These are phyloP conservation scores for Musa schizocarpa DNA, from an alignment of 176 grass and related monocot genomes.

Conservation along the genomic window DNA sequence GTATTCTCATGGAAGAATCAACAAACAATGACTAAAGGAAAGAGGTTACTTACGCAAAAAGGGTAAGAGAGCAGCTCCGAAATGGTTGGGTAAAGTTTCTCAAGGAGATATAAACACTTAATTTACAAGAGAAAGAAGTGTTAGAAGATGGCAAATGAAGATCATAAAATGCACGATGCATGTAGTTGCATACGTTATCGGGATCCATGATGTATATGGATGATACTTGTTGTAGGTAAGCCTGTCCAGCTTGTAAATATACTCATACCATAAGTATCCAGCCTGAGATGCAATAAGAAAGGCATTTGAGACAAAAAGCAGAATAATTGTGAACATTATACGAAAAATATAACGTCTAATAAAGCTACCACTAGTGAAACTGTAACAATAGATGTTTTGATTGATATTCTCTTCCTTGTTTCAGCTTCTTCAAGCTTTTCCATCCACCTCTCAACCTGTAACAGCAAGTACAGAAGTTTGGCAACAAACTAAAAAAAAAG, in stretches of 20 bases:
- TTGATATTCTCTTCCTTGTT: constrained; percentile 58
- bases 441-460: constrained; percentile 94
- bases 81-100: constrained; percentile 95
- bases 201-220: constrained; percentile 99
- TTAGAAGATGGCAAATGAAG: constrained; percentile 29
- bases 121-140: constrained; percentile 25
- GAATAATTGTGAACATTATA: background rate
- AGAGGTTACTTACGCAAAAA: constrained; percentile 66
- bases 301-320: background rate
- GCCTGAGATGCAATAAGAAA: constrained; percentile 36
- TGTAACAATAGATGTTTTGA: constrained; percentile 60
- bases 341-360: constrained; percentile 3
- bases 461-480: constrained; percentile 1
- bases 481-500: background rate
- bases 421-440: constrained; percentile 95
- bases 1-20: background rate
- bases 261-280: constrained; percentile 96
- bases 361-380: constrained; percentile 64
- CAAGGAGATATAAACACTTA: constrained; percentile 85
- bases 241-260: constrained; percentile 98
- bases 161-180: constrained; percentile 4
- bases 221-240: constrained; percentile 95
- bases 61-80: constrained; percentile 67
- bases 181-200: constrained; percentile 67
- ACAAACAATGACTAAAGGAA: background rate